These are phyloP conservation scores for Aegilops speltoides DNA, from an alignment of 176 grass and related monocot genomes.

Conservation along the genomic window DNA sequence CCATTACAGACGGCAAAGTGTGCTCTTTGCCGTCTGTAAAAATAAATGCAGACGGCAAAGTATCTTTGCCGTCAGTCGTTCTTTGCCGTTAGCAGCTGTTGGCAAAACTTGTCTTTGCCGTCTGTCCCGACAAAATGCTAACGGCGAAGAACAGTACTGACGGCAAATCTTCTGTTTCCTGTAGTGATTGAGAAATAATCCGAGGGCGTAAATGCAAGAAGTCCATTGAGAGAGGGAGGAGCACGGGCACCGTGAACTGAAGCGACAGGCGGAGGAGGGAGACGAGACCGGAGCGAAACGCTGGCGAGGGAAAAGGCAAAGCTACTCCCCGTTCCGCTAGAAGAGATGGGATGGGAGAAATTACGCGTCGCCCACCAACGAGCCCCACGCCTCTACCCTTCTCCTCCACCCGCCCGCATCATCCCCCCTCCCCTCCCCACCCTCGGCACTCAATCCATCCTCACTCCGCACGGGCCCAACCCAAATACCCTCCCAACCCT, in stretches of 20 bases:
- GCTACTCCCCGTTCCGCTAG: neutral
- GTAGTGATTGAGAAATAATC: no score
- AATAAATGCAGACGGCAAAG: no score
- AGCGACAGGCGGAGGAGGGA: neutral
- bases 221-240: neutral
- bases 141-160: no score
- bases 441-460: neutral
- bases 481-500: conserved; percentile 40
- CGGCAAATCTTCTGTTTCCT: no score
- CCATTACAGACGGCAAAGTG: no score
- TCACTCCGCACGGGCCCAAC: conserved; percentile 38
- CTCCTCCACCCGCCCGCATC: neutral
- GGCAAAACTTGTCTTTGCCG: no score
- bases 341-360: conserved; percentile 45
- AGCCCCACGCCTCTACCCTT: conserved; percentile 1
- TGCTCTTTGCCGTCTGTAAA: no score
- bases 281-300: neutral
- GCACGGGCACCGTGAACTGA: neutral
- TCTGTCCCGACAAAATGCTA: no score
- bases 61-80: no score
- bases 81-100: no score
- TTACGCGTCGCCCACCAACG: conserved; percentile 45
- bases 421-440: neutral
- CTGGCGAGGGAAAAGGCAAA: neutral
- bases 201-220: no score